These are phyloP conservation scores for Salix brachista DNA, from an alignment of 345 rosid species.

Conservation along the genomic window DNA sequence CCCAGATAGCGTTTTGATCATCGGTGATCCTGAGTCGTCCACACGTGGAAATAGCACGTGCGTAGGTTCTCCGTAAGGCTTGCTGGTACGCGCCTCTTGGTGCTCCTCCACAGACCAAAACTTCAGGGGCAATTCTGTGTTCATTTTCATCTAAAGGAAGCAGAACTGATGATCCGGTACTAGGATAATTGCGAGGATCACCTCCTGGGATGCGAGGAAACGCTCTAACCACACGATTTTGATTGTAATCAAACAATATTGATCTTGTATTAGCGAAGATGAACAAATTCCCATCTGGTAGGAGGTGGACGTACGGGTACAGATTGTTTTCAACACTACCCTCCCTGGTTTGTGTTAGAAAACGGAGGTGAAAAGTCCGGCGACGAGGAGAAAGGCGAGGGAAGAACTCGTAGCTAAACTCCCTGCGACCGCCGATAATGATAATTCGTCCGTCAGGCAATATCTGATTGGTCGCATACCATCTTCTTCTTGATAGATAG, in stretches of 20 bases:
- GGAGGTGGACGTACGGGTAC: constrained; percentile 76
- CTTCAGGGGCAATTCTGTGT: constrained; percentile 36
- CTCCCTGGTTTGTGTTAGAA: constrained; percentile 53
- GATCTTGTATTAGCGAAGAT: constrained; percentile 73
- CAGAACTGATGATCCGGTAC: constrained; percentile 76
- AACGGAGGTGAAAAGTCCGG: constrained; percentile 24
- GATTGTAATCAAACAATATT: constrained; percentile 56
- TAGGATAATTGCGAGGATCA: constrained; percentile 78
- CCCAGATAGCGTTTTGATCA: constrained; percentile 48
- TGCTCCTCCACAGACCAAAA: constrained; percentile 84
- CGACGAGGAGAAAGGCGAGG: constrained; percentile 20
- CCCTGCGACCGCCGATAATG: constrained; percentile 68
- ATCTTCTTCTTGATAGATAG: constrained; percentile 53
- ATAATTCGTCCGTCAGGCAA: constrained; percentile 70
- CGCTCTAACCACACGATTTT: constrained; percentile 45
- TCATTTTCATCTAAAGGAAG: constrained; percentile 61
- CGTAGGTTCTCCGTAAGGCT: constrained; percentile 26
- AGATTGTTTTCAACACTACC: constrained; percentile 57
- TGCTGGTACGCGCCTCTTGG: constrained; percentile 36
- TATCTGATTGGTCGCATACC: constrained; percentile 75
- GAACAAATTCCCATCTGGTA: constrained; percentile 84
- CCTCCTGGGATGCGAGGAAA: constrained; percentile 50
- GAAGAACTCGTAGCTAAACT: constrained; percentile 64
- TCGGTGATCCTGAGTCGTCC: constrained; percentile 53
- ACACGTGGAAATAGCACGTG: constrained; percentile 52